Evolutionary conservation across 2,329 filamentous ascomycete species (phyloP), one percentile per base, ranked within the genome.

Genomic region (Alternaria triticina): DNA sequence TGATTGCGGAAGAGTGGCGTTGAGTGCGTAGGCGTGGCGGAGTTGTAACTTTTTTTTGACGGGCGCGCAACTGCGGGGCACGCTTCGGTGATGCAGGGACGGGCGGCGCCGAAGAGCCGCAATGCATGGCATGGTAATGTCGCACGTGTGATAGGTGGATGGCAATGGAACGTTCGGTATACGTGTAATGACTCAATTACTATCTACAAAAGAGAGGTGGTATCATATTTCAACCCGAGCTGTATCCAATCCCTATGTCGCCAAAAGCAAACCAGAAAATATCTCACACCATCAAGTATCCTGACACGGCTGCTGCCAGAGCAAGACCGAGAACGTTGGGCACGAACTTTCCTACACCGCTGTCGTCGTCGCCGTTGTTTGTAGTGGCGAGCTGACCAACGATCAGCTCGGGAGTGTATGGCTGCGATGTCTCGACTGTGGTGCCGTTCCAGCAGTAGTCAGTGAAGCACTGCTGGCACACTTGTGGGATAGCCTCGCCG

Each of bases 401-500:
- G 6, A 69, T 65, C 69, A 74, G 36, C 28, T 66, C 27, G 2
- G 79, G 78, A 12, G 62, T 64, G 56, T 80, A 80, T 2, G 74
- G 70, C 36, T 67, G 47, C 1, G 77, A 71, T 0, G 58, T 70
- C 11, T 67, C 69, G 0, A 81, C 82, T 45, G 86, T 81, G 1
- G 87, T 92, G n/a, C 96, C 96, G 77, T 97, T 88, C 96, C 96
- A 99, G 86, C 96, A 99, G 83, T 97, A 97, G 20, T 83, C 80
- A 12, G 83, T 70, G 80, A 97, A 98, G 82, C 96, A 99, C 54
- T 85, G 74, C 46, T 82, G 84, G 82, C 96, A 99, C 10, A 87
- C 88, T 0, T 86, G 84, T 0, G 95, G 95, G 1, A 94, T 85
- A 0, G 82, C 66, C 0, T 90, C 91, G 17, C 85, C 84, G 0